Conservation (phyloP, 305 asterid genomes). For the Fraxinus albicans region DNA sequence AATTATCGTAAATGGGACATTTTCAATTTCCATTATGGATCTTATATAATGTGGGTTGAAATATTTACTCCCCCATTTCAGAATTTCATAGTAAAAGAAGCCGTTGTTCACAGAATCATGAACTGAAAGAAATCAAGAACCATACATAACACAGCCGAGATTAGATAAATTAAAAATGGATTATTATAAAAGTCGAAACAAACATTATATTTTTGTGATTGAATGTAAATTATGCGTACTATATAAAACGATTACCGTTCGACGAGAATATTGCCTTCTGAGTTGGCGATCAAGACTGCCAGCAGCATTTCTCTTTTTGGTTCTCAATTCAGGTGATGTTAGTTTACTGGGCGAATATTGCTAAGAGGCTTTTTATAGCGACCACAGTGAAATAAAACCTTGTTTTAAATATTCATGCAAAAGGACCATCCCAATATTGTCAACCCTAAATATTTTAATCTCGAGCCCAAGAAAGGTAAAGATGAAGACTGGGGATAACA, state of each 20-base stretch:
- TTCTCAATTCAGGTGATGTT: neutral
- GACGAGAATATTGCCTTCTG: slow-evolving; percentile 93
- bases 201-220: neutral
- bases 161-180: neutral
- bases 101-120: neutral
- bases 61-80: neutral
- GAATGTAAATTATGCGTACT: neutral
- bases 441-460: neutral
- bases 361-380: neutral
- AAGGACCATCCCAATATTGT: neutral
- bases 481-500: too few species aligned
- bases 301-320: slow-evolving; percentile 56
- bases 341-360: neutral
- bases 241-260: slow-evolving; percentile 58
- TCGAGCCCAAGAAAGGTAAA: too few species aligned
- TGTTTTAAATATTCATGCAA: neutral
- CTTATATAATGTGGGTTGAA: neutral
- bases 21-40: neutral
- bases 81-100: neutral
- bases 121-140: slow-evolving; percentile 2
- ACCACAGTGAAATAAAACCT: neutral
- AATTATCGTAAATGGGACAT: neutral
- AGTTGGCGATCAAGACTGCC: slow-evolving; percentile 84
- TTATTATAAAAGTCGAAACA: neutral
- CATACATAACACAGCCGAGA: neutral